Evolutionary conservation across 1,139 yeast genomes (phyloP).

Genomic region (Candida tetrigidarum): DNA sequence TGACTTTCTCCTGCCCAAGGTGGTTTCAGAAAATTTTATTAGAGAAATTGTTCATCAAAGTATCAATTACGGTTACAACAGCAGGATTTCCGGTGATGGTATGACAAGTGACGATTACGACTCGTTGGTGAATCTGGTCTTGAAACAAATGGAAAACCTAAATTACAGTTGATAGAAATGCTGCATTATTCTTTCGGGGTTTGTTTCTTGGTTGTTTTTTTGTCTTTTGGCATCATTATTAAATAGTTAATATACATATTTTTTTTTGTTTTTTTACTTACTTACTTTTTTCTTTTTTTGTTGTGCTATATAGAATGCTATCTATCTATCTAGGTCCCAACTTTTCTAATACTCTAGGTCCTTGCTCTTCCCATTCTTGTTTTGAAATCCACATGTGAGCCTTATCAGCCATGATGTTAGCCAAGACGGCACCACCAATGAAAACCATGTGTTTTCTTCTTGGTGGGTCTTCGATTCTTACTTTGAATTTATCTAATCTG

Average conservation of each 20-base stretch:
- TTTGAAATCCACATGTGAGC: slow-evolving; percentile 98
- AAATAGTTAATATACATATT: slow-evolving; percentile 10
- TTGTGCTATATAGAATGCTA: background rate
- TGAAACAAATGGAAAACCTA: slow-evolving; percentile 43
- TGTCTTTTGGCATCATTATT: background rate
- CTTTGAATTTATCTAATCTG: slow-evolving; percentile 89
- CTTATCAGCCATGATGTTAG: slow-evolving; percentile 97
- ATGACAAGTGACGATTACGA: slow-evolving; percentile 47
- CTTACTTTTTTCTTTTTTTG: background rate
- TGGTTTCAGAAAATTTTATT: slow-evolving; percentile 69
- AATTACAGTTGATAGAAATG: slow-evolving; percentile 29
- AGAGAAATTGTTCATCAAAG: slow-evolving; percentile 78
- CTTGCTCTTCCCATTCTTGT: slow-evolving; percentile 98
- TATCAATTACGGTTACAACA: slow-evolving; percentile 63
- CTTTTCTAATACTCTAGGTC: slow-evolving; percentile 80
- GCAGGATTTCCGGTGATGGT: slow-evolving; percentile 37
- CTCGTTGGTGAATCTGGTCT: slow-evolving; percentile 43
- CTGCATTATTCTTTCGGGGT: too few species aligned
- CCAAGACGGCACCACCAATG: slow-evolving; percentile 98
- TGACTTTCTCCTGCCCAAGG: slow-evolving; percentile 73
- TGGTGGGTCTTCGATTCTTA: slow-evolving; percentile 98
- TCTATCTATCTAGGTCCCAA: slow-evolving; percentile 82
- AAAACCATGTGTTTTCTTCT: slow-evolving; percentile 99
- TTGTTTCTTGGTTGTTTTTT: too few species aligned
- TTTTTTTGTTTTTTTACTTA: background rate